Evolutionary conservation across 768 basidiomycete species (phyloP).

Genomic region (Hygrocybe coccinea): DNA sequence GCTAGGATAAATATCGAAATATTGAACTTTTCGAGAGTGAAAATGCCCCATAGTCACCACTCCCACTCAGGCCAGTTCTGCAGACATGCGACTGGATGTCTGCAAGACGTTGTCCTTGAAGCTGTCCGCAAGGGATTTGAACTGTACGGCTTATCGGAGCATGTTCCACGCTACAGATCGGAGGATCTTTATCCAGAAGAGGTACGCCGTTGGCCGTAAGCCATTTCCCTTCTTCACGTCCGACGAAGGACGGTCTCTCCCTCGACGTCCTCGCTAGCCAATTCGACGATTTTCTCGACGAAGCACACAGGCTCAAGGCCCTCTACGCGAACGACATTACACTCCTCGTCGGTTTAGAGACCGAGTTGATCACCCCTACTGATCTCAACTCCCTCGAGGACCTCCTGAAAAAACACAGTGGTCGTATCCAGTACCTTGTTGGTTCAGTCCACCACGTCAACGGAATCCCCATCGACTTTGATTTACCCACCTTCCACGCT

Average conservation of each 20-base stretch:
- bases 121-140: slow-evolving; percentile 77
- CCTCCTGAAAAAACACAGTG: slow-evolving; percentile 47
- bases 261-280: slow-evolving; percentile 50
- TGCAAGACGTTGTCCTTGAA: slow-evolving; percentile 77
- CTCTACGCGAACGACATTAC: slow-evolving; percentile 60
- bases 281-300: slow-evolving; percentile 68
- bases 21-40: no score
- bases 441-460: slow-evolving; percentile 92
- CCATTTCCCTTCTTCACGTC: slow-evolving; percentile 8
- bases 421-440: slow-evolving; percentile 78
- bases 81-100: slow-evolving; percentile 74
- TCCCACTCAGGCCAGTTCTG: slow-evolving; percentile 87
- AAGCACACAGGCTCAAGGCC: slow-evolving; percentile 72
- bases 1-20: not conserved
- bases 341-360: slow-evolving; percentile 87
- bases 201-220: slow-evolving; percentile 41
- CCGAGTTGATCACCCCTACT: slow-evolving; percentile 71
- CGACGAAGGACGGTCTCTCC: slow-evolving; percentile 49
- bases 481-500: slow-evolving; percentile 59
- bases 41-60: slow-evolving; percentile 66
- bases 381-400: slow-evolving; percentile 59
- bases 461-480: slow-evolving; percentile 88
- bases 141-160: slow-evolving; percentile 86
- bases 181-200: slow-evolving; percentile 94
- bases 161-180: slow-evolving; percentile 80